Conservation (phyloP, 345 rosid genomes). For the Nasturtium officinale region DNA sequence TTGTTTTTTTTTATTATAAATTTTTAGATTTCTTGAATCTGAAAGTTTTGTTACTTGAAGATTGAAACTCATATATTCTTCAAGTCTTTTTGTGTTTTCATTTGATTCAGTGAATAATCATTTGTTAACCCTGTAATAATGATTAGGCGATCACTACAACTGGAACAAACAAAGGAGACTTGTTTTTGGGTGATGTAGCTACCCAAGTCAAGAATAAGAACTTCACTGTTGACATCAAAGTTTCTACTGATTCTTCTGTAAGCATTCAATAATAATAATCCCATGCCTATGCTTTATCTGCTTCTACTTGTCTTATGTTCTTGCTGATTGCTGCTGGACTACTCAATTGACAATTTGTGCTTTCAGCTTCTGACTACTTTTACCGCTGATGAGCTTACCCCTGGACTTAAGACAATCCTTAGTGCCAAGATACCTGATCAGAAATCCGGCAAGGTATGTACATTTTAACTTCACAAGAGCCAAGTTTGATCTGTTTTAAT, state of each 20-base stretch:
- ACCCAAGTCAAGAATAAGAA: constrained; percentile 94
- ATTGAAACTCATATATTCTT: no score
- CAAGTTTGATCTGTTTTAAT: constrained; percentile 8
- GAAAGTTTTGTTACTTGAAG: not conserved
- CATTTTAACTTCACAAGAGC: not conserved
- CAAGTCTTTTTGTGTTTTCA: no score
- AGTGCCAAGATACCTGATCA: constrained; percentile 89
- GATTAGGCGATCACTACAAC: constrained; percentile 73
- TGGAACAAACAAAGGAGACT: constrained; percentile 76
- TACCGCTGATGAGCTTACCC: constrained; percentile 86
- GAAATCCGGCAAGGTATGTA: constrained; percentile 79
- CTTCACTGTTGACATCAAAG: constrained; percentile 85
- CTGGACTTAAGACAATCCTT: constrained; percentile 83
- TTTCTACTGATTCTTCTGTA: constrained; percentile 78
- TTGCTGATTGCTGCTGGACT: not conserved
- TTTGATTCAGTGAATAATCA: not conserved
- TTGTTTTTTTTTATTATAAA: no score
- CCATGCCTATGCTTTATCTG: not conserved
- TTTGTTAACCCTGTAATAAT: not conserved
- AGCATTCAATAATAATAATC: constrained; percentile 28
- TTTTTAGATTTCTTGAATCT: not conserved
- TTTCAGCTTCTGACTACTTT: constrained; percentile 77
- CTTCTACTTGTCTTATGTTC: not conserved
- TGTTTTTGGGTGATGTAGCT: constrained; percentile 77
- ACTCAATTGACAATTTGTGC: not conserved